Evolutionary conservation across 2,329 filamentous ascomycete species (phyloP).

Genomic region (Phialemoniopsis sp.): DNA sequence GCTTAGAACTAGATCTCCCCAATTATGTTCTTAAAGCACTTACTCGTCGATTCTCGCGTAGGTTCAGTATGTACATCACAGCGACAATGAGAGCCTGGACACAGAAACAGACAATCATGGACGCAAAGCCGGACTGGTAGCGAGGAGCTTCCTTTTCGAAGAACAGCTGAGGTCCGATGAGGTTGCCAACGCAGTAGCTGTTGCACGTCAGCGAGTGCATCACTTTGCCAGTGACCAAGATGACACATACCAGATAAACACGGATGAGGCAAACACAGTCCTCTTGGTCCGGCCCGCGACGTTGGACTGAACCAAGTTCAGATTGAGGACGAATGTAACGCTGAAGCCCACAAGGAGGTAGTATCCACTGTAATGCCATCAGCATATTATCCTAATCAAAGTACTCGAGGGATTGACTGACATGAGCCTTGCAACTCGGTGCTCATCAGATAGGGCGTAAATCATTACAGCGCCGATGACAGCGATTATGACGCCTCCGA

Average conservation of each 20-base stretch:
- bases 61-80: neutral
- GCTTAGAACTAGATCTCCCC: no score
- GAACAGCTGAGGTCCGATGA: slow-evolving; percentile 12
- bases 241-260: slow-evolving; percentile 1
- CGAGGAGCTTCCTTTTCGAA: slow-evolving; percentile 7
- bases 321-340: neutral
- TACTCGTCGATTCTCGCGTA: neutral
- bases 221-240: neutral
- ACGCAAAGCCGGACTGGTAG: slow-evolving; percentile 17
- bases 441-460: neutral
- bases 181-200: slow-evolving; percentile 19
- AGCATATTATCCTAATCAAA: neutral
- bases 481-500: slow-evolving; percentile 1
- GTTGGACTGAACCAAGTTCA: slow-evolving; percentile 2
- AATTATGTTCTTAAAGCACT: neutral
- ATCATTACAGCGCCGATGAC: slow-evolving; percentile 1
- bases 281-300: slow-evolving; percentile 2
- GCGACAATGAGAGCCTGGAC: neutral
- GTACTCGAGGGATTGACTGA: neutral
- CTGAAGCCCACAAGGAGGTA: slow-evolving; percentile 4
- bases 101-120: slow-evolving; percentile 14
- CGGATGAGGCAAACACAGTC: slow-evolving; percentile 2
- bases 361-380: neutral
- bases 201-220: slow-evolving; percentile 1
- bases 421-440: slow-evolving; percentile 1